Percentiles rank a stretch among this genome's conserved stretches.
Evolutionary conservation across 2,329 filamentous ascomycete genomes (phyloP).

Genomic region (Decorospora gaudefroyi): DNA sequence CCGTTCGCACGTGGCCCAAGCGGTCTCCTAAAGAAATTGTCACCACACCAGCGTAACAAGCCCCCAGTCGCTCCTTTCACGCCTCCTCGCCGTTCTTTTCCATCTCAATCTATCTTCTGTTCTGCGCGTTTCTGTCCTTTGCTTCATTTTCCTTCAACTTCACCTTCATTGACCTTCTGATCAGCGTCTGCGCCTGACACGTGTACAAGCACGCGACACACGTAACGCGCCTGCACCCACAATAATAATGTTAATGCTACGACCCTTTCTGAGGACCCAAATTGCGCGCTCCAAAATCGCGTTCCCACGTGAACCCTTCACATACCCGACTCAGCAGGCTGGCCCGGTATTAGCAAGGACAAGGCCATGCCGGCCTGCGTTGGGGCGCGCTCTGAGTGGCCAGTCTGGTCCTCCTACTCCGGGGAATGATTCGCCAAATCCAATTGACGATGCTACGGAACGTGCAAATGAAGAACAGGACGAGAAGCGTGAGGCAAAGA

Average conservation of each 20-base stretch:
- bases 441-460: slow-evolving; percentile 46
- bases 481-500: slow-evolving; percentile 19
- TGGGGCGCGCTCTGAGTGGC: slow-evolving; percentile 37
- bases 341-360: slow-evolving; percentile 21
- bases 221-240: slow-evolving; percentile 23
- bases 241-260: slow-evolving; percentile 45
- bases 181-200: slow-evolving; percentile 21
- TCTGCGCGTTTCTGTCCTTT: no score
- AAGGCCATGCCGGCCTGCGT: slow-evolving; percentile 14
- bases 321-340: slow-evolving; percentile 31
- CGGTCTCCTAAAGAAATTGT: slow-evolving; percentile 10
- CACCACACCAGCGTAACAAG: slow-evolving; percentile 13
- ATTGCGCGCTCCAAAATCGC: slow-evolving; percentile 25
- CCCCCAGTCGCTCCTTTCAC: slow-evolving; percentile 11
- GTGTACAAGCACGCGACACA: slow-evolving; percentile 32
- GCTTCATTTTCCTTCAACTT: slow-evolving; percentile 21
- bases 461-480: slow-evolving; percentile 25
- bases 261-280: slow-evolving; percentile 20
- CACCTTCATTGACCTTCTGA: slow-evolving; percentile 11
- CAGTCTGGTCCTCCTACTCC: slow-evolving; percentile 45
- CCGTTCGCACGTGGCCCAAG: slow-evolving; percentile 7
- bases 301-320: slow-evolving; percentile 26
- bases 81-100: slow-evolving; percentile 20
- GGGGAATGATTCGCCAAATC: slow-evolving; percentile 47
- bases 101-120: slow-evolving; percentile 13